Evolutionary conservation across 768 basidiomycete species (phyloP).

Genomic region (Mycena leptocephala): DNA sequence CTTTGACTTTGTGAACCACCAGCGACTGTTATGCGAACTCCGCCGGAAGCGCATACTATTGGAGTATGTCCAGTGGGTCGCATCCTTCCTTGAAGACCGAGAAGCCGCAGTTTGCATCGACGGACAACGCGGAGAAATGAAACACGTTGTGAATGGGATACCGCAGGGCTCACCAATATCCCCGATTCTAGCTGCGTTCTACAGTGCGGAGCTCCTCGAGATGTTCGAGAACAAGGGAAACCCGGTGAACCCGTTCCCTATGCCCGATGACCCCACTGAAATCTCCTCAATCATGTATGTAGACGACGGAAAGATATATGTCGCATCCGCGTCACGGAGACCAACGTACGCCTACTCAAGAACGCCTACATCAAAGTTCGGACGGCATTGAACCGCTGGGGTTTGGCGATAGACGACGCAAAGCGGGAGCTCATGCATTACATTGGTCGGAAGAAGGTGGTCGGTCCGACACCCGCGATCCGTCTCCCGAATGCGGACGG

Average conservation of each 20-base stretch:
- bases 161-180: conserved; percentile 52
- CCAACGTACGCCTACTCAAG: conserved; percentile 39
- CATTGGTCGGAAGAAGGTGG: conserved; percentile 17
- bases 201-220: conserved; percentile 43
- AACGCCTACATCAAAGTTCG: conserved; percentile 21
- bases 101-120: conserved; percentile 45
- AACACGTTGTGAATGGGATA: conserved; percentile 47
- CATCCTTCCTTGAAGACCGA: conserved; percentile 42
- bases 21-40: conserved; percentile 41
- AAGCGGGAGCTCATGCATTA: conserved; percentile 51
- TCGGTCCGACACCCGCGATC: conserved; percentile 28
- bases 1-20: conserved; percentile 47
- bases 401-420: not conserved
- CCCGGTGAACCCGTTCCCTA: conserved; percentile 11
- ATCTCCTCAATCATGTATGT: conserved; percentile 46
- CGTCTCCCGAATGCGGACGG: conserved; percentile 27
- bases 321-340: conserved; percentile 42
- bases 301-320: conserved; percentile 48
- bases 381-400: not conserved
- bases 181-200: conserved; percentile 45
- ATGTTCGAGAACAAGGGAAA: conserved; percentile 29
- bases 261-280: conserved; percentile 35
- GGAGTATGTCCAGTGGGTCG: conserved; percentile 36
- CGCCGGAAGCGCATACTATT: conserved; percentile 38
- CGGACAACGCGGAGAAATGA: conserved; percentile 41